Evolutionary conservation across 169 alveolate species (phyloP).

Genomic region (Plasmodium berghei): DNA sequence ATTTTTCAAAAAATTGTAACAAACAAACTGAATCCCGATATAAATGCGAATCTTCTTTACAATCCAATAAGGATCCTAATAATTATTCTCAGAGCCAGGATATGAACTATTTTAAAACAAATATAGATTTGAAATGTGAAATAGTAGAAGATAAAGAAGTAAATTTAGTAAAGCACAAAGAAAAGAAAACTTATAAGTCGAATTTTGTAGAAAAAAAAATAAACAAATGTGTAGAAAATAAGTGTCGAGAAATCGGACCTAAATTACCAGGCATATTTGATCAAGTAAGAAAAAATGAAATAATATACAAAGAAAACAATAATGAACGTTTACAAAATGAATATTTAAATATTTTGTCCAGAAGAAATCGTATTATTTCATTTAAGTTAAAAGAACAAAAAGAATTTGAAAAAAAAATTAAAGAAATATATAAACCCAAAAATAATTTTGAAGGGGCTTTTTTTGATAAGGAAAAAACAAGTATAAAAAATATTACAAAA

Average conservation of each 20-base stretch:
- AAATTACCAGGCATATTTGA: conserved; percentile 50
- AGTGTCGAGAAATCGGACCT: conserved; percentile 35
- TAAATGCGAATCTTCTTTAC: neutral
- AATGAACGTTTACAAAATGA: conserved; percentile 26
- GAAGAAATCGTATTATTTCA: conserved; percentile 33
- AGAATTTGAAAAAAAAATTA: conserved; percentile 35
- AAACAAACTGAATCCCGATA: neutral
- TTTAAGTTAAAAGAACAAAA: conserved; percentile 60
- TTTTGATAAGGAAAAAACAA: conserved; percentile 22
- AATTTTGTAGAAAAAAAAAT: neutral
- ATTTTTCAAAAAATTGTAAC: neutral
- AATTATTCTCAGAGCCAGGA: neutral
- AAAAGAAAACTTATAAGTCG: neutral
- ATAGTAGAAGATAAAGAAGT: neutral
- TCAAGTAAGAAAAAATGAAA: conserved; percentile 25
- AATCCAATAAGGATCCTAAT: neutral
- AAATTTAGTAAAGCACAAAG: neutral
- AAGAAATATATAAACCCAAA: conserved; percentile 55
- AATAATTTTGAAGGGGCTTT: conserved; percentile 76
- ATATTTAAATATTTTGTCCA: conserved; percentile 41
- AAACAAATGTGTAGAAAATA: neutral
- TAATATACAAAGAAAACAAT: neutral
- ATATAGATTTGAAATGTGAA: neutral
- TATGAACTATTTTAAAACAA: neutral
- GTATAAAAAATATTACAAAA: conserved; percentile 16